phyloP scores from a whole-genome alignment of 129 eudicot genomes.

The Sambucus nigra region DNA sequence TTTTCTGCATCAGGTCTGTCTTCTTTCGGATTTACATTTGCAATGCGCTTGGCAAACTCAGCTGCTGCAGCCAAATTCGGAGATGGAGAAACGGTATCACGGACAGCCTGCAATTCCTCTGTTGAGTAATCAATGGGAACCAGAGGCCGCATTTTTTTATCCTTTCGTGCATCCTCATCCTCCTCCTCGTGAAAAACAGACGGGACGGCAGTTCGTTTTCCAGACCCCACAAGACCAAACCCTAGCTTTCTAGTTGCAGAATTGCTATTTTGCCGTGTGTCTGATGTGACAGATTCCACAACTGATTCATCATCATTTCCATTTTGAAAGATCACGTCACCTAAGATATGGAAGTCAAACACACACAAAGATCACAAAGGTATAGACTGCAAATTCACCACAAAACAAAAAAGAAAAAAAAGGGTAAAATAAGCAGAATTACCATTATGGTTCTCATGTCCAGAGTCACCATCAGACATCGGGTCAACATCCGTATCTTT shows the following conservation, averaged over 20 bases:
- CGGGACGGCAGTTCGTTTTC: conserved; percentile 81
- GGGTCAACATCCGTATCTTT: conserved; percentile 33
- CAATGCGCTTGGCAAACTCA: conserved; percentile 63
- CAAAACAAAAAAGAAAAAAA: too few relatives aligned
- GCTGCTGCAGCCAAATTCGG: conserved; percentile 61
- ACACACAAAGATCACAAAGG: background rate
- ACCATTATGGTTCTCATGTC: conserved; percentile 30
- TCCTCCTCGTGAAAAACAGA: conserved; percentile 92
- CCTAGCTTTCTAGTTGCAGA: conserved; percentile 59
- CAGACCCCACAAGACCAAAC: conserved; percentile 88
- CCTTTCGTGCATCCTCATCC: conserved; percentile 92
- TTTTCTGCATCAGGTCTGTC: conserved; percentile 60
- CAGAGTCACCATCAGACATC: conserved; percentile 30
- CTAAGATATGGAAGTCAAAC: conserved; percentile 28
- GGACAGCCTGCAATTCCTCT: conserved; percentile 72
- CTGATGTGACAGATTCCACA: conserved; percentile 24
- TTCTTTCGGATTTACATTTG: conserved; percentile 46
- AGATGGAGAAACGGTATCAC: conserved; percentile 43
- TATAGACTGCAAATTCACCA: background rate
- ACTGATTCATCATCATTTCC: conserved; percentile 45
- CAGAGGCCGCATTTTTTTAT: conserved; percentile 95
- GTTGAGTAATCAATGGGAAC: conserved; percentile 94
- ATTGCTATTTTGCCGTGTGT: conserved; percentile 36
- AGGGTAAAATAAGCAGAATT: conserved; percentile 1
- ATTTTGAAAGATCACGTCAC: conserved; percentile 39